Percentiles rank a stretch among this genome's conserved stretches.
Conservation (phyloP, 495 filamentous ascomycete genomes). For the Penicillium diatomitis region DNA sequence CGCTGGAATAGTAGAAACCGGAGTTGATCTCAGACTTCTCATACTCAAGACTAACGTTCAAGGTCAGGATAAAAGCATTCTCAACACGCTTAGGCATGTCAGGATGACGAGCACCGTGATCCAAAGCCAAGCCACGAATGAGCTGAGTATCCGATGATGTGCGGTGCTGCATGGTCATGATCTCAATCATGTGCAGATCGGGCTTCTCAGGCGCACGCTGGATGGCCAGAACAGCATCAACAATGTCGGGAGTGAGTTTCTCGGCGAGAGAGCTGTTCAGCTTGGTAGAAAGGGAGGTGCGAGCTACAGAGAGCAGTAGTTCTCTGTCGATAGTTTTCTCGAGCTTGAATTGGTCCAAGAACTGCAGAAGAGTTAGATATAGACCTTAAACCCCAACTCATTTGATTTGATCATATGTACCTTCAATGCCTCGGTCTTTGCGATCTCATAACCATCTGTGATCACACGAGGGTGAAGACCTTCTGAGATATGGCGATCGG, state of each 20-base stretch:
- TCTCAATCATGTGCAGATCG: conserved; percentile 98
- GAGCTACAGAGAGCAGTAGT: conserved; percentile 84
- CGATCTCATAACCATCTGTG: conserved; percentile 95
- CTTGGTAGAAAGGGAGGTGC: conserved; percentile 92
- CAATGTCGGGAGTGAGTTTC: conserved; percentile 84
- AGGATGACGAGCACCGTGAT: conserved; percentile 93
- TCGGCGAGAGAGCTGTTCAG: conserved; percentile 80
- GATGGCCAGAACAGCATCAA: conserved; percentile 92
- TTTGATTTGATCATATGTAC: conserved; percentile 19
- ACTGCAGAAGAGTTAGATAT: conserved; percentile 43
- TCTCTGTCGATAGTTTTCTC: conserved; percentile 81
- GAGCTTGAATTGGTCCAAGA: conserved; percentile 91
- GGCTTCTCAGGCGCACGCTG: conserved; percentile 84
- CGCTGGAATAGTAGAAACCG: conserved; percentile 96
- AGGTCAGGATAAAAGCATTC: conserved; percentile 87
- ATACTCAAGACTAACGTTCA: conserved; percentile 97
- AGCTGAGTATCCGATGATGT: conserved; percentile 92
- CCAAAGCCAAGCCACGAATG: conserved; percentile 83
- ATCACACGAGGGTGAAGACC: conserved; percentile 93
- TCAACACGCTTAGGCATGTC: conserved; percentile 97
- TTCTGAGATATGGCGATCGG: conserved; percentile 86
- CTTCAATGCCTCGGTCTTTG: conserved; percentile 87
- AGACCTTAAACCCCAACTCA: background rate
- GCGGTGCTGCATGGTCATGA: conserved; percentile 99
- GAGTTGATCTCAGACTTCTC: conserved; percentile 99